Evolutionary conservation across 805 yeast species (phyloP), one percentile per base, ranked within the genome.

Genomic region (Lipomyces mesembrius): DNA sequence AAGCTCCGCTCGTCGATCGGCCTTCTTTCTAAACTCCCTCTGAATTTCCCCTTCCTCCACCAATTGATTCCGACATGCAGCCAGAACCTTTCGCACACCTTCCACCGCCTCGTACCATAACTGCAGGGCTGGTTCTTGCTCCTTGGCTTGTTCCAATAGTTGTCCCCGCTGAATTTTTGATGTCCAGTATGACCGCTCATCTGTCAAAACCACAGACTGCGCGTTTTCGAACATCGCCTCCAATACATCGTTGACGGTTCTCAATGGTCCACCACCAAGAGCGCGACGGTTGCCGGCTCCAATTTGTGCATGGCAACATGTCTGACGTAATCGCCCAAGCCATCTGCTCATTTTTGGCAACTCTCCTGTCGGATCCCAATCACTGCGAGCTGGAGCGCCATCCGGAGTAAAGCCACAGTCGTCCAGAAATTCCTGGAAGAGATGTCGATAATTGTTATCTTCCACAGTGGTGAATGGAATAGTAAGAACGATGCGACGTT

Each of bases 401-500:
- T 60, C 59, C 8, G 67, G 66, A 12, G 66, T 63, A 12, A 76
- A 3, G 87, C 87, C 39, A 86, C 90, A 37, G 80, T 83, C 17
- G 77, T 74, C 61, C 86, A 79, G 62, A 73, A 92, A 91, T n/a
- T 84, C 83, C 22, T 83, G 81, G 74, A 86, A 86, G 25, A 86
- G 72, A 70, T 87, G 86, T 61, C 87, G 84, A 75, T 95, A 95
- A 73, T 91, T 88, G 74, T 91, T 92, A 74, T 90, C 89, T 75
- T 95, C 99, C 25, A 95, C 85, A 0, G 91, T 87, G 2, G 90
- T 87, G 76, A 95, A 90, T 2, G 92, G 91, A 22, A 91, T 81
- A 1, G 90, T 83, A 59, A 95, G 77, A 57, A 92, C 79, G 9
- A 87, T 81, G 61, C 97, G 82, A 2, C 83, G 82, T 75, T 95